phyloP scores from a whole-genome alignment of 2,329 filamentous ascomycete genomes.

The Trichoderma simmonsii region DNA sequence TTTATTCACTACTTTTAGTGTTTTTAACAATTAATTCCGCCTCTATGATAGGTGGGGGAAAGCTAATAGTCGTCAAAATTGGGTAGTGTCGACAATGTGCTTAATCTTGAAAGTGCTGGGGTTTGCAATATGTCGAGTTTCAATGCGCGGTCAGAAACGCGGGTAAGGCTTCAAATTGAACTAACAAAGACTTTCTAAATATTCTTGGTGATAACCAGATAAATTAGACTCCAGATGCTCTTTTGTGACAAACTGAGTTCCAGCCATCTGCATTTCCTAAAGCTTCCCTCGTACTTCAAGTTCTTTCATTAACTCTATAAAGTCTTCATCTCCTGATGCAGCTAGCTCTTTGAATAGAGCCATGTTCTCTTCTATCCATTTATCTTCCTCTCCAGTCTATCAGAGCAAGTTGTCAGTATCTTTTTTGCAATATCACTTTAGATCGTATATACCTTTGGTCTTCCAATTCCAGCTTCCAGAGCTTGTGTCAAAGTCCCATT shows the following conservation, averaged over 20 bases:
- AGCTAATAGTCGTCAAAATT: background rate
- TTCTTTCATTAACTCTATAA: background rate
- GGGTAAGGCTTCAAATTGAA: background rate
- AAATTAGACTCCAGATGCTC: background rate
- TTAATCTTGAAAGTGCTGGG: background rate
- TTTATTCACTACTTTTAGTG: no score
- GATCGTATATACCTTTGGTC: slow-evolving; percentile 7
- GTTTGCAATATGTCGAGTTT: background rate
- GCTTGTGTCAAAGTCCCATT: slow-evolving; percentile 7
- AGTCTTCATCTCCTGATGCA: slow-evolving; percentile 9
- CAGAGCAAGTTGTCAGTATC: background rate
- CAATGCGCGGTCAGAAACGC: background rate
- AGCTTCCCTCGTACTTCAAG: background rate
- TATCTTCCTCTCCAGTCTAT: slow-evolving; percentile 12
- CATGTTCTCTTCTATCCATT: slow-evolving; percentile 1
- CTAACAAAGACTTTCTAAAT: background rate
- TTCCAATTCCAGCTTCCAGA: slow-evolving; percentile 5
- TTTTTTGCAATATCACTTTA: background rate
- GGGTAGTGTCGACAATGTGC: background rate
- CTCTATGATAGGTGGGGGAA: background rate
- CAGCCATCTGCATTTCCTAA: background rate
- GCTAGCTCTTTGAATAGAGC: background rate
- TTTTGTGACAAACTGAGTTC: background rate
- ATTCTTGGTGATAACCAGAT: background rate
- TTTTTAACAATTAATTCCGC: background rate